Conservation (phyloP, 2,329 filamentous ascomycete genomes). For the Daldinia eschscholtzii region DNA sequence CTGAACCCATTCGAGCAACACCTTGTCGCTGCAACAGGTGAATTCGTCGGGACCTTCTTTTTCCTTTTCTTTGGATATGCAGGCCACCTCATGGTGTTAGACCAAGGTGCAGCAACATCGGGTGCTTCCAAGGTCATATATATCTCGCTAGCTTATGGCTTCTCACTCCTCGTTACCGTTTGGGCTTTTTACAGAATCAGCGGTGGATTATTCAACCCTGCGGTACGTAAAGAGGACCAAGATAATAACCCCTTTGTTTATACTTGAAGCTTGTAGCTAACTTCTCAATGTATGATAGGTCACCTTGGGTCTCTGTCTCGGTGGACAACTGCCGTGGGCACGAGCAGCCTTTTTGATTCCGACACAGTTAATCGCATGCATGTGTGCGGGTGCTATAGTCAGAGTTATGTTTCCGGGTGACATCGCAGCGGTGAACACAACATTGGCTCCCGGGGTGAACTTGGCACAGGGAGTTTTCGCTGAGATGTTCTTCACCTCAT, state of each 20-base stretch:
- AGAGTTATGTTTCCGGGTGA: constrained; percentile 65
- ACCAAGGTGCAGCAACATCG: constrained; percentile 35
- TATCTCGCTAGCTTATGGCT: constrained; percentile 58
- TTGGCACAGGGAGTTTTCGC: constrained; percentile 69
- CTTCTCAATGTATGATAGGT: constrained; percentile 47
- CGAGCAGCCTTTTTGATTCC: constrained; percentile 62
- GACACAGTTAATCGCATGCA: constrained; percentile 66
- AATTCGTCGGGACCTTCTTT: constrained; percentile 59
- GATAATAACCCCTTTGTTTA: not conserved
- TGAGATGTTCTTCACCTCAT: constrained; percentile 70
- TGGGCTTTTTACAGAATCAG: constrained; percentile 65
- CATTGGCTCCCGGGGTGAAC: constrained; percentile 41
- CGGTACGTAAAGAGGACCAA: constrained; percentile 46
- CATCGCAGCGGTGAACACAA: constrained; percentile 51
- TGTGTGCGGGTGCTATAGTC: constrained; percentile 68
- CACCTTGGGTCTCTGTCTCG: constrained; percentile 65
- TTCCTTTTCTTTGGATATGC: constrained; percentile 60
- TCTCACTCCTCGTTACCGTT: constrained; percentile 61
- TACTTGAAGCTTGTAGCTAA: constrained; percentile 1
- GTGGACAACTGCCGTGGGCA: constrained; percentile 61
- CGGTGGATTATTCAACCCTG: constrained; percentile 58
- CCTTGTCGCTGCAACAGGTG: constrained; percentile 56
- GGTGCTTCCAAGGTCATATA: constrained; percentile 54
- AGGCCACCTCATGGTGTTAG: constrained; percentile 50
- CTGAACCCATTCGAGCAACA: constrained; percentile 47